Evolutionary conservation across 202 grass and related monocot species (phyloP).

Genomic region (Setaria italica): DNA sequence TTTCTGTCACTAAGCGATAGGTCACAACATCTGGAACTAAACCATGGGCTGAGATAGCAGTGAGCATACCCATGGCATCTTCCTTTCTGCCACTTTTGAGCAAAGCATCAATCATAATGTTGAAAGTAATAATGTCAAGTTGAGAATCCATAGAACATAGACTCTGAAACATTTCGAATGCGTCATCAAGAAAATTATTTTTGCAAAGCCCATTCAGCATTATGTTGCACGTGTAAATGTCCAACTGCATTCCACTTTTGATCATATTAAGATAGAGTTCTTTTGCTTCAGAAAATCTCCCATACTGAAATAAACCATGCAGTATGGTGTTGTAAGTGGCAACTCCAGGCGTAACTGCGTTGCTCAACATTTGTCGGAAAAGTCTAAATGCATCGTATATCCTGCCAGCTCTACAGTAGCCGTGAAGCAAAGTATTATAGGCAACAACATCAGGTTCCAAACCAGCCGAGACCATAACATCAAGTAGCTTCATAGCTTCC

Average conservation of each 20-base stretch:
- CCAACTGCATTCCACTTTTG: not conserved
- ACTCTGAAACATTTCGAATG: not conserved
- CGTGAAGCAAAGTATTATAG: constrained; percentile 47
- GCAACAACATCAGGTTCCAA: constrained; percentile 38
- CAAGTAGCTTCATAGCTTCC: constrained; percentile 18
- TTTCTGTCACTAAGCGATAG: not conserved
- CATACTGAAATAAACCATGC: constrained; percentile 39
- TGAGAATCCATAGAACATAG: not conserved
- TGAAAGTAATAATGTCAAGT: not conserved
- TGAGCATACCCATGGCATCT: not conserved
- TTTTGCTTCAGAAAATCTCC: constrained; percentile 38
- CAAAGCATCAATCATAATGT: not conserved
- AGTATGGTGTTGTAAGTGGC: constrained; percentile 42
- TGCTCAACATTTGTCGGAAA: constrained; percentile 44
- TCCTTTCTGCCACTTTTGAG: not conserved
- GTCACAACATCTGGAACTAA: not conserved
- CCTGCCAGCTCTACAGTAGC: constrained; percentile 36
- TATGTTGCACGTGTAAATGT: not conserved
- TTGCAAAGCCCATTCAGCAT: constrained; percentile 6
- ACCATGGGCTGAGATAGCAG: not conserved
- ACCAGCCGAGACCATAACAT: constrained; percentile 39
- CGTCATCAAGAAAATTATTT: not conserved
- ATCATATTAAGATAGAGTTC: constrained; percentile 30
- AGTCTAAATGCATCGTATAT: constrained; percentile 29
- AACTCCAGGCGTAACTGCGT: constrained; percentile 6